Base-by-base conservation (phyloP, 2,329 filamentous ascomycete species). In the Metarhizium guizhouense region DNA sequence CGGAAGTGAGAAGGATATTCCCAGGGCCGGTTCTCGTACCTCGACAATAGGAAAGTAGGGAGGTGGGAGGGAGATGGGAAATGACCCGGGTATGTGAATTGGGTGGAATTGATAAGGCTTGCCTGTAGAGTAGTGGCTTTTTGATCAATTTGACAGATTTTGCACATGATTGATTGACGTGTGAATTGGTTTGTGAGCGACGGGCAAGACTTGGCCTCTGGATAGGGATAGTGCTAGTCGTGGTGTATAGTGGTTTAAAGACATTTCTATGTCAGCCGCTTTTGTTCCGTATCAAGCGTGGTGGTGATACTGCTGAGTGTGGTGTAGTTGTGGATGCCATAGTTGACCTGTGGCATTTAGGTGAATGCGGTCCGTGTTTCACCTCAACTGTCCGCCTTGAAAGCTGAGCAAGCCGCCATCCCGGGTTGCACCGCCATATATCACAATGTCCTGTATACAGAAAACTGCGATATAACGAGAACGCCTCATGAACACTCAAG, bases 121-220 rank as follows among this genome's bases (percentile, higher is more conserved):
- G 30, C 43, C 51, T 56, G 53, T 55, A 59, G 53, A 52, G 51
- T 58, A 59, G 57, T 52, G 52, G 40, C 25, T 54, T 48, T 30
- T 20, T 34, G 36, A 29, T 25, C 42, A 16, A 20, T 40, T 54
- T 49, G 18, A 29, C 51, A 54, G 30, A 40, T 42, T 16, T 56
- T 47, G 47, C 43, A n/a, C 29, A 48, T 48, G 6, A 30, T 30
- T 13, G 42, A 45, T 16, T 16, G 6, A 20, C 5, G 16, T 20
- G 42, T 7, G n/a, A 8, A 11, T 34, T 18, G 42, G n/a, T 5
- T 7, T 20, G n/a, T 45, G 42, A 45, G 42, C 6, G 16, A 20
- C 7, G 3, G n/a, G 42, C 16, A 45, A 40, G 38, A 40, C 3
- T 13, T 13, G 36, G 36, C 36, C 36, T 4, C 11, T 40, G 36